Conservation (phyloP, 108 stramenopile genomes). For the Licmophora abbreviata region DNA sequence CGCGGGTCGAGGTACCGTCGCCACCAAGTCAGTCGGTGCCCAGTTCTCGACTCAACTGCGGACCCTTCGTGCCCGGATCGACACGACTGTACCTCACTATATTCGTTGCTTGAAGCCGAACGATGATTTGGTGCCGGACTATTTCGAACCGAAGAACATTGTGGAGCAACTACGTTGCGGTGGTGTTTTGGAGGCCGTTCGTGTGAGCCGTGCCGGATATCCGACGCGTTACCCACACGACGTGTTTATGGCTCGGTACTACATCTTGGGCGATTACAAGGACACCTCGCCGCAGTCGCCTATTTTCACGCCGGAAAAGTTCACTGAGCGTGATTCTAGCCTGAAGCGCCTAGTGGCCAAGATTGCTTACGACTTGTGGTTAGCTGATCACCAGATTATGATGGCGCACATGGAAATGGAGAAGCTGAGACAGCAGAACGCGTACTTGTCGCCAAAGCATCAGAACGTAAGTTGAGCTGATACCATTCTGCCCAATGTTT, state of each 20-base stretch:
- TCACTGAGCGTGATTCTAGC: conserved; percentile 24
- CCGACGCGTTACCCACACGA: conserved; percentile 88
- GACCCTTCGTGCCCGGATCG: conserved; percentile 74
- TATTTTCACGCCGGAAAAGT: conserved; percentile 16
- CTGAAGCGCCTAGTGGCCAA: conserved; percentile 69
- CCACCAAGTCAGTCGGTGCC: conserved; percentile 70
- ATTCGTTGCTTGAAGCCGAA: conserved; percentile 92
- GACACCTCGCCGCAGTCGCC: conserved; percentile 43
- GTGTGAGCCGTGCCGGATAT: conserved; percentile 93
- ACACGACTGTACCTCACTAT: conserved; percentile 78
- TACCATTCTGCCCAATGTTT: too few relatives aligned
- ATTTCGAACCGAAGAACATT: conserved; percentile 81
- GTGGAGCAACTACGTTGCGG: conserved; percentile 89
- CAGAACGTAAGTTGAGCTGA: not conserved
- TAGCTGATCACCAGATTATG: conserved; percentile 62
- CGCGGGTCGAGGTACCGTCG: conserved; percentile 65
- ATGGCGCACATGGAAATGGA: conserved; percentile 19
- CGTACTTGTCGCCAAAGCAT: conserved; percentile 8
- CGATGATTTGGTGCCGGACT: conserved; percentile 69
- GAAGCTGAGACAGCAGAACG: conserved; percentile 10
- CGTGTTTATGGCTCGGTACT: conserved; percentile 66
- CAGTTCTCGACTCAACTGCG: conserved; percentile 82
- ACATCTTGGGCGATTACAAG: conserved; percentile 57
- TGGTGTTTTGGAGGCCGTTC: conserved; percentile 94
- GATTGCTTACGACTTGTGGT: conserved; percentile 79